These are phyloP conservation scores for Nicotiana tabacum DNA, from an alignment of 257 asterid genomes.

Conservation along the genomic window DNA sequence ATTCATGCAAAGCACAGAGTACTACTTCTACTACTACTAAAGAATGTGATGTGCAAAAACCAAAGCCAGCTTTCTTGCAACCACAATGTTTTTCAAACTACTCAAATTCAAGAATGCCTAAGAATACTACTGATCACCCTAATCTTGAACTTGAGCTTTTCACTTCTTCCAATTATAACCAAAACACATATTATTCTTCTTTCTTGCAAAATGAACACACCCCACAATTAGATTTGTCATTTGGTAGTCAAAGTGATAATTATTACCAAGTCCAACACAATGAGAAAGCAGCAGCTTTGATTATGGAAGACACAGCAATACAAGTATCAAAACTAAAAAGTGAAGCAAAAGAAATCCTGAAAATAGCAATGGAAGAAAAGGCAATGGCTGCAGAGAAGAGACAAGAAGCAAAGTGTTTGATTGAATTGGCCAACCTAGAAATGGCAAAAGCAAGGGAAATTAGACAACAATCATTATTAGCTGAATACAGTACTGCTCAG, in stretches of 20 bases:
- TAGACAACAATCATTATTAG: constrained; percentile 20
- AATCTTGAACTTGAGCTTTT: constrained; percentile 35
- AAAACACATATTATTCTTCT: neutral
- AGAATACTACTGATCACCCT: neutral
- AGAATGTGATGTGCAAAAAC: constrained; percentile 3
- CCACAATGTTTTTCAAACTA: neutral
- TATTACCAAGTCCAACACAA: neutral
- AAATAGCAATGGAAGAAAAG: constrained; percentile 28
- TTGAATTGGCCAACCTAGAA: constrained; percentile 34
- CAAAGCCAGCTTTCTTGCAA: neutral
- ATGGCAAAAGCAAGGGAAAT: constrained; percentile 31
- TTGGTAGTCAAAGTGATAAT: neutral
- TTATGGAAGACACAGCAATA: neutral
- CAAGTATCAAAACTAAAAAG: constrained; percentile 20
- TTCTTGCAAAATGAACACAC: neutral
- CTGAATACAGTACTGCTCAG: constrained; percentile 18
- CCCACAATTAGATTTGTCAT: neutral
- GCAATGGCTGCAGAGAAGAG: constrained; percentile 31
- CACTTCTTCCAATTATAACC: constrained; percentile 14
- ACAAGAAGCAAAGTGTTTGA: constrained; percentile 25
- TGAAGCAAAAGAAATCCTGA: constrained; percentile 26
- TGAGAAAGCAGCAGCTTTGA: neutral
- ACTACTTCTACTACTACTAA: neutral
- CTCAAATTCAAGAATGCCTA: neutral
- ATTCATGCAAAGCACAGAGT: constrained; percentile 32